A percentile compares a stretch with the other conserved stretches of the same genome.
These are phyloP conservation scores for Suhomyces chickasaworum DNA, from an alignment of 1,139 yeast species.

Conservation along the genomic window DNA sequence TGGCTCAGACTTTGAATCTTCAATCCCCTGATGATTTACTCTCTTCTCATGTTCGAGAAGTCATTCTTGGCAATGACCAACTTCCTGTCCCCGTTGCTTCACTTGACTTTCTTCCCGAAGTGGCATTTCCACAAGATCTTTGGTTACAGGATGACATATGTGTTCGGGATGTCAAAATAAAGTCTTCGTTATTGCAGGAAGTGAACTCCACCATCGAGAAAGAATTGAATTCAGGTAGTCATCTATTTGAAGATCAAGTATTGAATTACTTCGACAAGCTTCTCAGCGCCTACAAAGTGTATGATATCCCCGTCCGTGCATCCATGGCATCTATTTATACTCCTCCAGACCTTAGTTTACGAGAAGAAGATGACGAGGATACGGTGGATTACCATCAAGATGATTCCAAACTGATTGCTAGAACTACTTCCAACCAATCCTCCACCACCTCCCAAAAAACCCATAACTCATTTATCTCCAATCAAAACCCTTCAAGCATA, in stretches of 20 bases:
- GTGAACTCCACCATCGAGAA: constrained; percentile 35
- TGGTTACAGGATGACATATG: constrained; percentile 41
- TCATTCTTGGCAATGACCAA: background rate
- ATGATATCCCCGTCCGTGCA: constrained; percentile 28
- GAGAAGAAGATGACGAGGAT: constrained; percentile 33
- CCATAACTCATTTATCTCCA: constrained; percentile 8
- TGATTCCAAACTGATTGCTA: constrained; percentile 16
- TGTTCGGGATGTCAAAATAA: constrained; percentile 37
- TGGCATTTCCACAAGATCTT: constrained; percentile 40
- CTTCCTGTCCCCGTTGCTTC: constrained; percentile 1
- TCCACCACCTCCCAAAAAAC: constrained; percentile 17
- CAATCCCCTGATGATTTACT: constrained; percentile 17
- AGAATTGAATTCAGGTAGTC: constrained; percentile 21
- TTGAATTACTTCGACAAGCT: constrained; percentile 40
- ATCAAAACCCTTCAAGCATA: constrained; percentile 10
- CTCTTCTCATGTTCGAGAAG: constrained; percentile 7
- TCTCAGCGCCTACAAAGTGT: constrained; percentile 39
- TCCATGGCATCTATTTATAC: constrained; percentile 13
- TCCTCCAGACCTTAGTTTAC: constrained; percentile 22
- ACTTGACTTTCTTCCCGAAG: constrained; percentile 36
- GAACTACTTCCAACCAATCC: constrained; percentile 20
- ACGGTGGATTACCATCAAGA: constrained; percentile 14
- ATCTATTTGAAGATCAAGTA: constrained; percentile 33
- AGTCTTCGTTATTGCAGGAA: constrained; percentile 38
- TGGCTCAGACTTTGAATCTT: constrained; percentile 26